Percentiles rank a stretch among this genome's conserved stretches.
Evolutionary conservation across 257 asterid genomes (phyloP).

Genomic region (Lycium ferocissimum): DNA sequence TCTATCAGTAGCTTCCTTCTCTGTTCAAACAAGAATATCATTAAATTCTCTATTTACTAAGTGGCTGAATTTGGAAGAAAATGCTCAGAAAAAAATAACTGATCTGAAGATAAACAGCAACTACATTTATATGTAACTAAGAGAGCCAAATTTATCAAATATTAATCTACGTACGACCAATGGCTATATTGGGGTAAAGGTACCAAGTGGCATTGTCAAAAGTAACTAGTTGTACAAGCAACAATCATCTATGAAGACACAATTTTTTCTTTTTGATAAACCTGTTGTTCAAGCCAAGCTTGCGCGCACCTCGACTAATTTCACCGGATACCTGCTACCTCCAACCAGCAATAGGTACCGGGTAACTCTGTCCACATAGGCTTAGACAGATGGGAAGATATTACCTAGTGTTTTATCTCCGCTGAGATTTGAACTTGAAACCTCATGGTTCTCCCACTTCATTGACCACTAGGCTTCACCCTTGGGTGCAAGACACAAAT

Average conservation of each 20-base stretch:
- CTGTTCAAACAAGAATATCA: conserved; percentile 47
- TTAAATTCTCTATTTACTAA: conserved; percentile 23
- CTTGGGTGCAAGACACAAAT: neutral
- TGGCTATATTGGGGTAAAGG: neutral
- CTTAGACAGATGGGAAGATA: no score
- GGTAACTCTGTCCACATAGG: no score
- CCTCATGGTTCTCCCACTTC: no score
- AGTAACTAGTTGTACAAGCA: neutral
- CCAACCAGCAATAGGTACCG: no score
- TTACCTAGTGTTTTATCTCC: no score
- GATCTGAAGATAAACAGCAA: neutral
- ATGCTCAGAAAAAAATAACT: neutral
- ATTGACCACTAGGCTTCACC: no score
- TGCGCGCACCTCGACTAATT: no score
- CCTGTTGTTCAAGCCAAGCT: no score
- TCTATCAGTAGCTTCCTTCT: conserved; percentile 79
- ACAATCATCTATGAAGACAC: neutral
- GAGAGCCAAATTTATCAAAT: neutral
- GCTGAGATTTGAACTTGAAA: no score
- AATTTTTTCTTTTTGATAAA: no score
- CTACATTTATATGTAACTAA: neutral
- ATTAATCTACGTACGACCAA: neutral
- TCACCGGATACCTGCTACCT: no score
- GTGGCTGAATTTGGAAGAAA: conserved; percentile 15
- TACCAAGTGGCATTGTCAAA: neutral